phyloP scores from a whole-genome alignment of 2,329 filamentous ascomycete genomes.

The Dothistroma pini region DNA sequence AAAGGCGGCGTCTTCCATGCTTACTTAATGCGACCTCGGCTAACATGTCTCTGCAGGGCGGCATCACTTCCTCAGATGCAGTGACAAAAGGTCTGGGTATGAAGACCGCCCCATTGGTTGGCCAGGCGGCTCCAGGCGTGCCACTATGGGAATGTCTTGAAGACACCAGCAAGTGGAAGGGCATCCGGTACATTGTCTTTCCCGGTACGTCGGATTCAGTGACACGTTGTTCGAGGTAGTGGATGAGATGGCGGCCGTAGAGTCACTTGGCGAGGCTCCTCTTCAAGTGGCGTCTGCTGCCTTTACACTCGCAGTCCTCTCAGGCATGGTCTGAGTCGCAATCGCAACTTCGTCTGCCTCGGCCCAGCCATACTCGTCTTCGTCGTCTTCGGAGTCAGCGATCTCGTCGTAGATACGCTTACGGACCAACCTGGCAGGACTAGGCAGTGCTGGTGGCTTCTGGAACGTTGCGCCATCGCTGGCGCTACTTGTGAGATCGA shows the following conservation, averaged over 20 bases:
- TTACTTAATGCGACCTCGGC: not conserved
- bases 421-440: slow-evolving; percentile 25
- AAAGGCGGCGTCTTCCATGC: slow-evolving; percentile 33
- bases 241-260: slow-evolving; percentile 34
- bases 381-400: slow-evolving; percentile 60
- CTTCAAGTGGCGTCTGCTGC: not conserved
- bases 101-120: slow-evolving; percentile 53
- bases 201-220: slow-evolving; percentile 56
- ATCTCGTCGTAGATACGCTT: slow-evolving; percentile 60
- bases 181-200: slow-evolving; percentile 56
- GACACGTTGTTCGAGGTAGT: slow-evolving; percentile 48
- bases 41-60: slow-evolving; percentile 38
- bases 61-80: slow-evolving; percentile 58
- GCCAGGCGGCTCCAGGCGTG: slow-evolving; percentile 56
- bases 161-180: slow-evolving; percentile 47
- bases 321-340: slow-evolving; percentile 3
- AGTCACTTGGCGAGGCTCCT: not conserved
- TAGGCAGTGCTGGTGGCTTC: slow-evolving; percentile 4
- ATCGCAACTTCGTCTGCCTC: slow-evolving; percentile 58
- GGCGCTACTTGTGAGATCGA: slow-evolving; percentile 19
- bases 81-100: slow-evolving; percentile 56
- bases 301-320: not conserved
- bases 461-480: not conserved
- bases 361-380: slow-evolving; percentile 69
- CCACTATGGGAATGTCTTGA: slow-evolving; percentile 59